These are phyloP conservation scores for Triglochin maritima DNA, from an alignment of 106 monocot genomes.

Conservation along the genomic window DNA sequence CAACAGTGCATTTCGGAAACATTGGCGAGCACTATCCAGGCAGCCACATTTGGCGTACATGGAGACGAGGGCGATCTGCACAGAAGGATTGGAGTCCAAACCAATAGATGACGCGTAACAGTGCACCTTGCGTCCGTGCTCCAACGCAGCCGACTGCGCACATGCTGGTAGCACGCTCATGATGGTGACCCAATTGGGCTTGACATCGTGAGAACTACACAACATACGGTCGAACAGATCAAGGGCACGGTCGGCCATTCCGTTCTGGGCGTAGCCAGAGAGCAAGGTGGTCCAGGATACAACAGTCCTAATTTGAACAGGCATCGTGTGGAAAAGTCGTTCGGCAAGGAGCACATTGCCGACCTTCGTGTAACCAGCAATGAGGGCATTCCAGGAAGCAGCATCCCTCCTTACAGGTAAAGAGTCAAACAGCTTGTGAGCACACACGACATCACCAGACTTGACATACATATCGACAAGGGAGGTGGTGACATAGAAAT, in stretches of 20 bases:
- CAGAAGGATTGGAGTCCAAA: slow-evolving; percentile 17
- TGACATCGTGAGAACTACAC: slow-evolving; percentile 1
- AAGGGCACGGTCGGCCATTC: slow-evolving; percentile 31
- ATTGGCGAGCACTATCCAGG: slow-evolving; percentile 17
- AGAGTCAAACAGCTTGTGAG: slow-evolving; percentile 22
- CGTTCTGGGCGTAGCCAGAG: slow-evolving; percentile 37
- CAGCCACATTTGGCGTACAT: slow-evolving; percentile 45
- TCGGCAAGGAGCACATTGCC: slow-evolving; percentile 13
- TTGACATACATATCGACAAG: slow-evolving; percentile 40
- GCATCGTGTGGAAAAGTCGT: slow-evolving; percentile 24
- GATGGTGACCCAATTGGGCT: slow-evolving; percentile 37
- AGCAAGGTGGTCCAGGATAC: slow-evolving; percentile 38
- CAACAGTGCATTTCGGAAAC: slow-evolving; percentile 15
- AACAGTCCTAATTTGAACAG: slow-evolving; percentile 10
- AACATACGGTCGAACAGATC: slow-evolving; percentile 31
- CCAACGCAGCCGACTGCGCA: slow-evolving; percentile 24
- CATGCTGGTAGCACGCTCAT: slow-evolving; percentile 47
- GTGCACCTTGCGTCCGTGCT: slow-evolving; percentile 26
- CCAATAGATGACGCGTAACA: slow-evolving; percentile 16
- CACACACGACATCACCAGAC: slow-evolving; percentile 10
- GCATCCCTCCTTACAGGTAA: slow-evolving; percentile 10
- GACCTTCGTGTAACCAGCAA: slow-evolving; percentile 33
- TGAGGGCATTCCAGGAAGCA: slow-evolving; percentile 30
- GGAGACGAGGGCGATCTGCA: slow-evolving; percentile 26
- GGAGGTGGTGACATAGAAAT: slow-evolving; percentile 46